Base-by-base conservation (phyloP, 2,329 filamentous ascomycete species). In the Ophiostoma montium region DNA sequence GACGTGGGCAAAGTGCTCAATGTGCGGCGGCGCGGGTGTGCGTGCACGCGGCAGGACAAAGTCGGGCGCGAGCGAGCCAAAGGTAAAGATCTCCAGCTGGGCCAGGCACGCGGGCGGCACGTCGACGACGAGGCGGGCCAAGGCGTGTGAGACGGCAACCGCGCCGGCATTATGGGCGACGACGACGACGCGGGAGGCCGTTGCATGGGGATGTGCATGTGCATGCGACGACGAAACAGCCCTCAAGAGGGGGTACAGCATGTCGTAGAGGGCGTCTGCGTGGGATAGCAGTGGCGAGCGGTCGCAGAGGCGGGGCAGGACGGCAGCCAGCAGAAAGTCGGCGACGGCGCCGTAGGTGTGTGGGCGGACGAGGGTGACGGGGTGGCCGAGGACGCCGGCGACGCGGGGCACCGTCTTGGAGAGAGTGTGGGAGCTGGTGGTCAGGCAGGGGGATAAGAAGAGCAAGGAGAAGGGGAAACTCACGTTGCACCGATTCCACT, bases 291-390 rank as follows among this genome's bases (percentile, higher is more conserved):
- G 59, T 1, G 57, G 61, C 3, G 63, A 59, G 2, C 49, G 31
- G 2, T 35, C 35, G 13, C 43, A 45, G 16, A 58, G 63, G 5
- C 63, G 60, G 49, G 62, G 62, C 3, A 66, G 42, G 35, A 63
- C 55, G n/a, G 59, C 52, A 12, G 39, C 30, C 16, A 54, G 62
- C 38, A 74, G 55, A 21, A 75, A 59, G 57, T 78, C 75, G 55
- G 76, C 70, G 33, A 72, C 65, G 2, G 72, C 64, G 52, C 77
- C 75, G 30, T 72, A 66, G 10, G 74, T 68, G 30, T 65, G 64
- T 1, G 67, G 63, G 52, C 74, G 70, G 42, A 76, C 70, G 58
- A 70, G 71, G 39, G 67, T 71, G 53, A 78, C 67, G 43, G 65
- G 60, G 10, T 62, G 59, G 39, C 59, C 58, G 52, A 68, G 67